These are phyloP conservation scores for Wallemia hederae DNA, from an alignment of 1,284 basidiomycete species.

Conservation along the genomic window DNA sequence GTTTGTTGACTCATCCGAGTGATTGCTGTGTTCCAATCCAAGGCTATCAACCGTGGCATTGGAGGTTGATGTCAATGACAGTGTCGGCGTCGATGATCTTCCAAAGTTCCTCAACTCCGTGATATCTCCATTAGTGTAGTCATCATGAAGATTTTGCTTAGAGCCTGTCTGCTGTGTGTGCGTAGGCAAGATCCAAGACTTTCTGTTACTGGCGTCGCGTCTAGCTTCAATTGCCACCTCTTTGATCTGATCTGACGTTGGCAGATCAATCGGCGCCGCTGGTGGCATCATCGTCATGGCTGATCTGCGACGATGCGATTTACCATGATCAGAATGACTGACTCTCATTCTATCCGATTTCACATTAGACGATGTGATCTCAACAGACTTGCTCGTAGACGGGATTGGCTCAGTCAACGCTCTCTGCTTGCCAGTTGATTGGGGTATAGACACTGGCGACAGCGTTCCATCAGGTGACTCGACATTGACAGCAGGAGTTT, in stretches of 20 bases:
- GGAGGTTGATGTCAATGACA: background rate
- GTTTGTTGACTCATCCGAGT: background rate
- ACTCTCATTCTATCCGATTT: background rate
- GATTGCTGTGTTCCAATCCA: background rate
- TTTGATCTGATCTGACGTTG: background rate
- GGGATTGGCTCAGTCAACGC: background rate
- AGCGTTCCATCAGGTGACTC: background rate
- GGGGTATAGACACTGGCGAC: background rate
- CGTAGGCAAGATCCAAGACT: background rate
- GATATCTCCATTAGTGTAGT: background rate
- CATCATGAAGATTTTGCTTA: background rate
- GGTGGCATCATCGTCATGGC: background rate
- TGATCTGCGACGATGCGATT: background rate
- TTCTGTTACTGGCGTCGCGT: background rate
- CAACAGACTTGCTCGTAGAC: background rate
- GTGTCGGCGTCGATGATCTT: background rate
- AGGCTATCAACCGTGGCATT: background rate
- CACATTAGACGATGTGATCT: background rate
- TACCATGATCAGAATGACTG: background rate
- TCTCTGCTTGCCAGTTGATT: background rate
- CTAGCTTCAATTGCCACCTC: background rate
- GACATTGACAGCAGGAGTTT: conserved; percentile 7
- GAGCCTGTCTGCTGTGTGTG: background rate
- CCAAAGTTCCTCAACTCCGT: background rate
- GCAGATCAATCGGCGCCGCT: background rate